Evolutionary conservation across 805 yeast genomes (phyloP).

Genomic region (Starmerella sp.): DNA sequence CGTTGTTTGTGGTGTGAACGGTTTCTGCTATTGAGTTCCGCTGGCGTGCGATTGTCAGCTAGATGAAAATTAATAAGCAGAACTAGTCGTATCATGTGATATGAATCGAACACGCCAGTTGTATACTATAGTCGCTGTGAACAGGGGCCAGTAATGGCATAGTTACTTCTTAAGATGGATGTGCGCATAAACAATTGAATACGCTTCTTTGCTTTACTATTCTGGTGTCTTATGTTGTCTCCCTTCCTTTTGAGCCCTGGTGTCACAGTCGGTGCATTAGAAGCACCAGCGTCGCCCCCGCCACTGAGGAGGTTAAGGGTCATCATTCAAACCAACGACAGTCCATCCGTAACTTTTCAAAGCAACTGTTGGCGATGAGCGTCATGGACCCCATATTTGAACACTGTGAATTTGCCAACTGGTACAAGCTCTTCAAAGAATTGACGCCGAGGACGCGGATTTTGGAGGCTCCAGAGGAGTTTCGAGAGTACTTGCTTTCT

Average conservation of each 20-base stretch:
- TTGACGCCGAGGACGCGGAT: conserved; percentile 42
- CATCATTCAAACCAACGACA: neutral
- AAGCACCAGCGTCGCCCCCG: too few species aligned
- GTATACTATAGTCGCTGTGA: too few species aligned
- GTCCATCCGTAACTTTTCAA: too few species aligned
- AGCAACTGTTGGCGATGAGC: neutral
- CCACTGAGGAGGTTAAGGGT: neutral
- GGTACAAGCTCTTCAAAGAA: conserved; percentile 45
- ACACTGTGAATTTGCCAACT: conserved; percentile 25
- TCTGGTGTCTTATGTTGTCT: too few species aligned
- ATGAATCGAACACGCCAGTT: too few species aligned
- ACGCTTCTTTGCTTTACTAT: too few species aligned
- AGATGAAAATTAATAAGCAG: neutral
- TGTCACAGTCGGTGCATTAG: too few species aligned
- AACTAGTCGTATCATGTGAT: too few species aligned
- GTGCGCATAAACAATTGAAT: too few species aligned
- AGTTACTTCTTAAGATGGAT: too few species aligned
- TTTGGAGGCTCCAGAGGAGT: conserved; percentile 47
- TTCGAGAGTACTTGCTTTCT: conserved; percentile 47
- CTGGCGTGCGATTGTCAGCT: neutral
- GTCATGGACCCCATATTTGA: conserved; percentile 2
- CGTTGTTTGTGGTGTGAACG: neutral
- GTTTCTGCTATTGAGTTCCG: neutral
- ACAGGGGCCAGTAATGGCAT: too few species aligned
- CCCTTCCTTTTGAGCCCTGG: too few species aligned